Base-by-base conservation (phyloP, 768 basidiomycete genomes). In the Cystobasidium tubakii region DNA sequence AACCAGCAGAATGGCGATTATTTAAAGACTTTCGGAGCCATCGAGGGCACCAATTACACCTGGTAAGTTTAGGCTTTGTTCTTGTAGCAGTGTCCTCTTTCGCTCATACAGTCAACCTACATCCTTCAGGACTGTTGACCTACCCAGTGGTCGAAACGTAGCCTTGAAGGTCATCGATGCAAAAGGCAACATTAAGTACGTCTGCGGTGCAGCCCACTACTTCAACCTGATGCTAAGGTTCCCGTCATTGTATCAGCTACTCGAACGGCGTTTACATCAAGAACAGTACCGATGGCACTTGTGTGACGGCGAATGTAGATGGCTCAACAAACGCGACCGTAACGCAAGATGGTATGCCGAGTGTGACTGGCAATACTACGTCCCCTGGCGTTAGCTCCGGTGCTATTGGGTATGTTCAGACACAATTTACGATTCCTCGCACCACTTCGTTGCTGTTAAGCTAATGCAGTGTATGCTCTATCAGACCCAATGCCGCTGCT, bases 111-210 rank as follows among this genome's bases (percentile, higher is more conserved):
- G 6, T 15, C 7, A 21, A 23, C 21, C 29, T 27, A 27, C 46
- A 21, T 12, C 23, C 57, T 60, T 27, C 57, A 60, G 57, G 57
- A 60, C 57, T 60, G 57, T 60, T 34, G 57, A 60, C 33, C 57
- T 60, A 21, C 57, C 57, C 4, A 29, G 13, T 6, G 27, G 57
- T 29, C 57, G 27, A 17, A 60, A 60, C 21, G 57, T 60, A 29
- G 57, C 57, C 33, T 34, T 60, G 57, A 60, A 29, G 57, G 33
- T 60, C 21, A 34, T 60, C 27, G 57, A 60, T 34, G 57, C 57
- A 3, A 60, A 60, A 31, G 57, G 57, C 15, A 60, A 60, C 21
- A 60, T 60, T 6, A 60, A 60, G 57, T 60, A 60, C 12, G 57
- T 60, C 27, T 6, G 12, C 13, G 15, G 12, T 15, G 27, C 33